phyloP scores from a whole-genome alignment of 352 stramenopile genomes.

The Lagenidium sp. region DNA sequence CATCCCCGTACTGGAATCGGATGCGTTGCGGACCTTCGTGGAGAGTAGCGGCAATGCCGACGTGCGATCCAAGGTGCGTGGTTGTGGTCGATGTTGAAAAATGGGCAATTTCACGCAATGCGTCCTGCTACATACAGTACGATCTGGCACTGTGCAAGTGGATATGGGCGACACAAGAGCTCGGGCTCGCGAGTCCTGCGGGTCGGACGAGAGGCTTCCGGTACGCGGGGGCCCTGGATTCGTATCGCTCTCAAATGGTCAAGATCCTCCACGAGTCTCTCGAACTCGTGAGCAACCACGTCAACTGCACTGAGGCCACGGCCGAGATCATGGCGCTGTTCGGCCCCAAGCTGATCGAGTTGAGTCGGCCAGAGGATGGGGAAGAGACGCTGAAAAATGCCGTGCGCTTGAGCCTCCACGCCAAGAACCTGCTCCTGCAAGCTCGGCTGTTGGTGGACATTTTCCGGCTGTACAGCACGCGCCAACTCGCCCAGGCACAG shows the following conservation, averaged over 20 bases:
- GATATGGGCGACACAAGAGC: slow-evolving; percentile 54
- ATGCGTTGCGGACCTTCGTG: slow-evolving; percentile 32
- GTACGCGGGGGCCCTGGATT: slow-evolving; percentile 24
- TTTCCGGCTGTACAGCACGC: slow-evolving; percentile 37
- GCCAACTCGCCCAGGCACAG: slow-evolving; percentile 25
- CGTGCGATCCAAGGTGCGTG: slow-evolving; percentile 37
- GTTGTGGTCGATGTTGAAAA: no score
- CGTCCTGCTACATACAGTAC: slow-evolving; percentile 23
- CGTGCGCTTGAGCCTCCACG: slow-evolving; percentile 34
- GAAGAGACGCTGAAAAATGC: slow-evolving; percentile 57
- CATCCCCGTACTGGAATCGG: slow-evolving; percentile 27
- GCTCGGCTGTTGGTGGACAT: slow-evolving; percentile 44
- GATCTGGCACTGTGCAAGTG: slow-evolving; percentile 62
- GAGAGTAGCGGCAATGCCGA: slow-evolving; percentile 40
- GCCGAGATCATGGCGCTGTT: slow-evolving; percentile 67
- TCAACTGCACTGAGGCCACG: slow-evolving; percentile 45
- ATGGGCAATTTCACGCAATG: no score
- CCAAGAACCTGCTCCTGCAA: slow-evolving; percentile 72
- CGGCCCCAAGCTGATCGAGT: slow-evolving; percentile 35
- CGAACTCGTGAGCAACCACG: slow-evolving; percentile 25
- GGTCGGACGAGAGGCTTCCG: not conserved
- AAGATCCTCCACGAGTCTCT: slow-evolving; percentile 38
- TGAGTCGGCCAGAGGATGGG: slow-evolving; percentile 27
- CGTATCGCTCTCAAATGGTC: slow-evolving; percentile 29
- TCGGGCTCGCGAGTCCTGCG: slow-evolving; percentile 2